Conservation (phyloP, 2,329 filamentous ascomycete species). For the Botrytis fragariae region DNA sequence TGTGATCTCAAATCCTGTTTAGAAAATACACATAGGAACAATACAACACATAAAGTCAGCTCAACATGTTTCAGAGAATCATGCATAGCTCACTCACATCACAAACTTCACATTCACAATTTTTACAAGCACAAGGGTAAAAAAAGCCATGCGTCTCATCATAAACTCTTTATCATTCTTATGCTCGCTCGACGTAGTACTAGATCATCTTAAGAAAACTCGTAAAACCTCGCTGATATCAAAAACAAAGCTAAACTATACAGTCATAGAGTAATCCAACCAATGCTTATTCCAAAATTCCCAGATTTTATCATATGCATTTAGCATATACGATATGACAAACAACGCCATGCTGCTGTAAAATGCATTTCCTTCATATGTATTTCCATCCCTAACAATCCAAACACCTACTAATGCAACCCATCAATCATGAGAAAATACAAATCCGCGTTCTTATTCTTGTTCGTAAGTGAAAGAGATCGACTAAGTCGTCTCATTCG, state of each 20-base stretch:
- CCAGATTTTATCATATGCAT: not conserved
- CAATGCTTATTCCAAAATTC: not conserved
- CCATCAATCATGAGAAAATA: constrained; percentile 5
- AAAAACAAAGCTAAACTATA: not conserved
- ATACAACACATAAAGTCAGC: not conserved
- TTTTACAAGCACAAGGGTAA: not conserved
- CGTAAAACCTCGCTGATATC: not conserved
- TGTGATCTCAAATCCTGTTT: not conserved
- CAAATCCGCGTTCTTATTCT: not conserved
- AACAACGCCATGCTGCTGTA: not conserved
- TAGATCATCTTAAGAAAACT: not conserved
- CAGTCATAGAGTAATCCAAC: not conserved
- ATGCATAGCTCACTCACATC: not conserved
- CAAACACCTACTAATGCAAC: constrained; percentile 10
- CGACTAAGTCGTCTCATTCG: not conserved
- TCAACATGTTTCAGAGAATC: not conserved
- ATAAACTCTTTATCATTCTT: not conserved
- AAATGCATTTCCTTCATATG: not conserved
- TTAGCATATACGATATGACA: not conserved
- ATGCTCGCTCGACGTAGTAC: not conserved
- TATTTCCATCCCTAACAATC: not conserved
- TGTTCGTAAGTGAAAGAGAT: constrained; percentile 3
- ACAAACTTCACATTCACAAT: not conserved
- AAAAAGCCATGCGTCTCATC: not conserved
- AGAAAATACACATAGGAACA: not conserved